These are phyloP conservation scores for Skeletonema menzelii DNA, from an alignment of 108 stramenopile species.

Conservation along the genomic window DNA sequence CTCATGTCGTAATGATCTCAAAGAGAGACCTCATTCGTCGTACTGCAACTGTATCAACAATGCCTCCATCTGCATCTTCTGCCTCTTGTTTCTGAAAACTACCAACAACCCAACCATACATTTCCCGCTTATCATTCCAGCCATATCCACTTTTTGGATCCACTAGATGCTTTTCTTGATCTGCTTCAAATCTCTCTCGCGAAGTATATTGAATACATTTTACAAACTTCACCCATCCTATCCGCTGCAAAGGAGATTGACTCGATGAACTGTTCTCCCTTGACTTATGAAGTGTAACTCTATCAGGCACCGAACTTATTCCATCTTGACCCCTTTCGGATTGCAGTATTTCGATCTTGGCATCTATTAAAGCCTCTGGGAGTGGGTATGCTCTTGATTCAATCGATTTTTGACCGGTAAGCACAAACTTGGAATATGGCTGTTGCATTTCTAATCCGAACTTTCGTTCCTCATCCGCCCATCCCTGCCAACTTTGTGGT, in stretches of 20 bases:
- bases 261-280: not conserved
- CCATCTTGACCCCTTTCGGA: constrained; percentile 53
- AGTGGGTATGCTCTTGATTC: constrained; percentile 72
- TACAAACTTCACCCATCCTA: constrained; percentile 66
- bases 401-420: constrained; percentile 63
- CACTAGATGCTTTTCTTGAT: constrained; percentile 61
- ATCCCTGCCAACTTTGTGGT: constrained; percentile 11
- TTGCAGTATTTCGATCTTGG: constrained; percentile 57
- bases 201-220: constrained; percentile 44
- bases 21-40: constrained; percentile 30
- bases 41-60: not conserved
- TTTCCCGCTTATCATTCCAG: constrained; percentile 60
- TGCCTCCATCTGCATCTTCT: not conserved
- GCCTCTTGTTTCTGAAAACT: constrained; percentile 1
- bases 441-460: constrained; percentile 80
- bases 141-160: constrained; percentile 56
- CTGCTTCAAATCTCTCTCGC: constrained; percentile 51
- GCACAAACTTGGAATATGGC: constrained; percentile 59
- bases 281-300: constrained; percentile 10
- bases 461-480: not conserved
- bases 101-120: constrained; percentile 73
- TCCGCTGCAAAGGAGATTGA: constrained; percentile 9
- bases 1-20: constrained; percentile 6
- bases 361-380: constrained; percentile 54
- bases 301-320: constrained; percentile 48